These are phyloP conservation scores for Tilletia horrida DNA, from an alignment of 1,284 basidiomycete species.

Conservation along the genomic window DNA sequence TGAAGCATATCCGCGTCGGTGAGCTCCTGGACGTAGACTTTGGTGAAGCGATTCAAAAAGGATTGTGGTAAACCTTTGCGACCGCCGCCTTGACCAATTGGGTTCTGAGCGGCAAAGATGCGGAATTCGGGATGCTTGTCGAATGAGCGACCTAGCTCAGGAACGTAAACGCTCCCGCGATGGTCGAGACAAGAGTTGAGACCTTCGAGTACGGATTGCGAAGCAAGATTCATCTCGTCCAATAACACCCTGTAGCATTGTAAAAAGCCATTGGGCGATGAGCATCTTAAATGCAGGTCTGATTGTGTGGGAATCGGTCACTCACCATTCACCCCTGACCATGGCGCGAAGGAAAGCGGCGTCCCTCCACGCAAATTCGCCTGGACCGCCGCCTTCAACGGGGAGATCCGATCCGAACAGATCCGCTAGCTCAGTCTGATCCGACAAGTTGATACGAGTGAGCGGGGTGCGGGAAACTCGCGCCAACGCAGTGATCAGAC, in stretches of 20 bases:
- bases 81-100: slow-evolving; percentile 90
- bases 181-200: slow-evolving; percentile 96
- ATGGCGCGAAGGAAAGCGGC: slow-evolving; percentile 92
- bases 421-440: slow-evolving; percentile 95
- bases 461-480: slow-evolving; percentile 73
- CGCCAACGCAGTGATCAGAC: slow-evolving; percentile 82
- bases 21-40: slow-evolving; percentile 89
- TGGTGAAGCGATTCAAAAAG: slow-evolving; percentile 95
- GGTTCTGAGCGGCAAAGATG: slow-evolving; percentile 97
- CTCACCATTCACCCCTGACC: slow-evolving; percentile 70
- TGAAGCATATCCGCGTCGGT: slow-evolving; percentile 64
- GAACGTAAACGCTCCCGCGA: slow-evolving; percentile 89
- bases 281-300: background rate
- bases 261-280: background rate
- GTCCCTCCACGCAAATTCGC: slow-evolving; percentile 95
- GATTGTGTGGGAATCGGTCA: background rate
- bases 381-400: slow-evolving; percentile 82
- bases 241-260: slow-evolving; percentile 71
- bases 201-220: slow-evolving; percentile 86
- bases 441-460: slow-evolving; percentile 96
- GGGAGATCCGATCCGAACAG: slow-evolving; percentile 96
- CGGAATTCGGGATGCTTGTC: slow-evolving; percentile 83
- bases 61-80: slow-evolving; percentile 96
- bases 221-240: slow-evolving; percentile 98
- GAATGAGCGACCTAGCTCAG: slow-evolving; percentile 89